Percentiles rank a stretch among this genome's conserved stretches.
Conservation (phyloP, 1,284 basidiomycete genomes). For the Apiotrichum akiyoshidainum region DNA sequence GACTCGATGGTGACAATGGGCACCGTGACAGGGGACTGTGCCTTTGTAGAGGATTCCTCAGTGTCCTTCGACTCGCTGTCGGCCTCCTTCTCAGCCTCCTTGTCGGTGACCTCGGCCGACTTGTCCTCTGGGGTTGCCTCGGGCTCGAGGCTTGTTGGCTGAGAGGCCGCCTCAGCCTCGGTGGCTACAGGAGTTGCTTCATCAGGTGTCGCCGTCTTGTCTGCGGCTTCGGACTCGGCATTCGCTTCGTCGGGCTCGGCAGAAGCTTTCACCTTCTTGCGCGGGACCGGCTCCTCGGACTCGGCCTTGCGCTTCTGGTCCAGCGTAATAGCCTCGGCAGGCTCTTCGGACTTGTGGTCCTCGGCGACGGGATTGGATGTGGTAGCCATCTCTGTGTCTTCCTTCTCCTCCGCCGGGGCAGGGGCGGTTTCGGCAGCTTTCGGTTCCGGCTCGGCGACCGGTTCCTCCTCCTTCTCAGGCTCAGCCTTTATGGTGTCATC, state of each 20-base stretch:
- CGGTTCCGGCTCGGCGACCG: neutral
- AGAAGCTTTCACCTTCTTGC: slow-evolving; percentile 5
- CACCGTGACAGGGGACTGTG: too few species aligned
- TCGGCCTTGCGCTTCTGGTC: slow-evolving; percentile 2
- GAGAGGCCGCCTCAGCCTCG: too few species aligned
- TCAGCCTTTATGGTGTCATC: slow-evolving; percentile 18
- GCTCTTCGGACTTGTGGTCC: neutral
- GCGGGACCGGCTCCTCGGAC: neutral
- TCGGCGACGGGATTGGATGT: neutral
- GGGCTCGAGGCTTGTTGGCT: too few species aligned
- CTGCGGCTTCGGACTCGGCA: neutral
- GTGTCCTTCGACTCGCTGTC: too few species aligned
- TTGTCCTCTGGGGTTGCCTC: too few species aligned
- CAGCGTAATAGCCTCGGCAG: neutral
- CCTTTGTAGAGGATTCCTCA: neutral
- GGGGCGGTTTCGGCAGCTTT: neutral
- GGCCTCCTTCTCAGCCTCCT: too few species aligned
- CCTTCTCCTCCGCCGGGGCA: slow-evolving; percentile 1
- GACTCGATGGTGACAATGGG: too few species aligned
- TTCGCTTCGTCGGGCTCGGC: neutral
- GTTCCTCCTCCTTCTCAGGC: neutral
- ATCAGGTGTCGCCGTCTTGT: too few species aligned
- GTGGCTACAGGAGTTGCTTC: too few species aligned
- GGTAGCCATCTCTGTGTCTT: neutral
- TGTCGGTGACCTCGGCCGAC: too few species aligned